Evolutionary conservation across 2,329 filamentous ascomycete species (phyloP).

Genomic region (Microthyrium microscopicum): DNA sequence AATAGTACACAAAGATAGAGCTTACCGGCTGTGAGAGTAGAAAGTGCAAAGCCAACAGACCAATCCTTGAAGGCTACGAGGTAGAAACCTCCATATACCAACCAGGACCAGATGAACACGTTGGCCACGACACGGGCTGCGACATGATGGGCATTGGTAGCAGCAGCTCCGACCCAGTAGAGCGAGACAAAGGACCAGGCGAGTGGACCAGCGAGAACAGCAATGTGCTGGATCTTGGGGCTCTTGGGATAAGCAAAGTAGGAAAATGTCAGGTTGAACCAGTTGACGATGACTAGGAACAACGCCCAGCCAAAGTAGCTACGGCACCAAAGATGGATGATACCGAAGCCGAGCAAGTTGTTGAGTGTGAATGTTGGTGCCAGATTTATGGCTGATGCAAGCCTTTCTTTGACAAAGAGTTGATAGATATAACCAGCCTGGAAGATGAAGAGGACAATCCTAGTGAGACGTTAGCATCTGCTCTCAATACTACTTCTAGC

Average conservation of each 20-base stretch:
- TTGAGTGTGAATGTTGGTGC: conserved; percentile 73
- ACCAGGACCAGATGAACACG: conserved; percentile 71
- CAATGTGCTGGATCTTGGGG: conserved; percentile 52
- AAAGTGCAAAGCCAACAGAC: conserved; percentile 65
- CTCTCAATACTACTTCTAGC: background rate
- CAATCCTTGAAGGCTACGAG: conserved; percentile 56
- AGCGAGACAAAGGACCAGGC: conserved; percentile 76
- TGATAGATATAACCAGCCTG: conserved; percentile 62
- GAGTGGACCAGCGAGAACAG: conserved; percentile 60
- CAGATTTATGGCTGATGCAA: conserved; percentile 57
- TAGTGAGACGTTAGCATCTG: conserved; percentile 16
- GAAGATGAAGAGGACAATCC: conserved; percentile 56
- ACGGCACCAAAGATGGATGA: conserved; percentile 69
- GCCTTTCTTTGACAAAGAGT: conserved; percentile 51
- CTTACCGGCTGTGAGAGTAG: conserved; percentile 52
- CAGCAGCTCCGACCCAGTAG: conserved; percentile 79
- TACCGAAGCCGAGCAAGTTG: conserved; percentile 69
- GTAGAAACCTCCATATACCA: conserved; percentile 63
- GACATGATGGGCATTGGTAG: conserved; percentile 50
- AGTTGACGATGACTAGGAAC: conserved; percentile 61
- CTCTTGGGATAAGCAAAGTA: conserved; percentile 67
- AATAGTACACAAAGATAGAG: conserved; percentile 2
- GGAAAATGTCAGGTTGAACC: conserved; percentile 59
- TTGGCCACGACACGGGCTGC: conserved; percentile 70
- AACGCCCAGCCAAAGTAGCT: conserved; percentile 61